Conservation (phyloP, 495 filamentous ascomycete genomes). For the Podospora australis region DNA sequence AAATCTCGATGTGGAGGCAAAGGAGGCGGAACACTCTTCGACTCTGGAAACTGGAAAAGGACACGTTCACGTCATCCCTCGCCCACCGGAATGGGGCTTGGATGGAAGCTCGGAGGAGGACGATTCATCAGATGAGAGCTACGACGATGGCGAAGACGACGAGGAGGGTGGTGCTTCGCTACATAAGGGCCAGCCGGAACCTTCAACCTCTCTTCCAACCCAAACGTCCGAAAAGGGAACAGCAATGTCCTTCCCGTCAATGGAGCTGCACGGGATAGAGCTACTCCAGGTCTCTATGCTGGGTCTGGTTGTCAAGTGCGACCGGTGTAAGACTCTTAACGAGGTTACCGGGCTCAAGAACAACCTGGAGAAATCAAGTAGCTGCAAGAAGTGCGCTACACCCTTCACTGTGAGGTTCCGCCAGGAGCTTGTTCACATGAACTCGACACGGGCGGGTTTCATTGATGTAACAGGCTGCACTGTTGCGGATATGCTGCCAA, state of each 20-base stretch:
- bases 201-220: conserved; percentile 28
- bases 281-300: conserved; percentile 65
- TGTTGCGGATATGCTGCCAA: conserved; percentile 72
- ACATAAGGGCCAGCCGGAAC: conserved; percentile 30
- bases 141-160: conserved; percentile 36
- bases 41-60: conserved; percentile 39
- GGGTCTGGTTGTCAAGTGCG: conserved; percentile 73
- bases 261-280: conserved; percentile 78
- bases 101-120: conserved; percentile 35
- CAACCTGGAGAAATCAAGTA: conserved; percentile 32
- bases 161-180: conserved; percentile 43
- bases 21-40: conserved; percentile 21
- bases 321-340: conserved; percentile 70
- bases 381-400: conserved; percentile 75
- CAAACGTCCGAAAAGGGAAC: conserved; percentile 54
- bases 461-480: conserved; percentile 76
- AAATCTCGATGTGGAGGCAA: conserved; percentile 16
- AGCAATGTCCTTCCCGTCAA: conserved; percentile 71
- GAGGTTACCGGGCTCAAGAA: conserved; percentile 62
- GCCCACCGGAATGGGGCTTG: conserved; percentile 74
- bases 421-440: conserved; percentile 67
- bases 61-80: conserved; percentile 70
- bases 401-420: conserved; percentile 63
- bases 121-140: conserved; percentile 15
- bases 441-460: conserved; percentile 73